Evolutionary conservation across 1,284 basidiomycete genomes (phyloP), one percentile per base, ranked within the genome.

Genomic region (Ceratobasidium papillatum): DNA sequence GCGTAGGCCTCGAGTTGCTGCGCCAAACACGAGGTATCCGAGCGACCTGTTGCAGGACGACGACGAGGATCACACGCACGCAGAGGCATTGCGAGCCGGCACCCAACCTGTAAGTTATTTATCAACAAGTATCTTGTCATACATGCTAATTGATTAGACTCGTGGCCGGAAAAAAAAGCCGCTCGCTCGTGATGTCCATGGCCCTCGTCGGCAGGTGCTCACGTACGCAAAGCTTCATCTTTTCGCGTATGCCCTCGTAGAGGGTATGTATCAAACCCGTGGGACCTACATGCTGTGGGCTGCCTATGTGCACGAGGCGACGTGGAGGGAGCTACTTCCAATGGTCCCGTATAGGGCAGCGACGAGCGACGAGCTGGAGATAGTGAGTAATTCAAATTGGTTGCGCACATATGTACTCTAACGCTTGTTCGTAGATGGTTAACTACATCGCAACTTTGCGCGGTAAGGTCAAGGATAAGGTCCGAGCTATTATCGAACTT

Each of bases 91-190:
- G 38, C 38, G 14, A 14, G 38, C 5, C 5, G 38, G 38, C 38
- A 41, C 5, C 7, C 38, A 41, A 41, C 38, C 38, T 5, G 38
- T 41, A 41, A 41, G 38, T n/a, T 14, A 41, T 41, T 41, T 5
- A 14, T 41, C 38, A 5, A 41, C 38, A 5, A 41, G 38, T 14
- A 14, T 7, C 38, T 14, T 41, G 5, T 41, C 14, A 14, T 41
- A 41, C 5, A 41, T 41, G 38, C 38, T 41, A 14, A 41, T 14
- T 7, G 14, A 41, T 41, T 41, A 41, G 38, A 14, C 38, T 41
- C 32, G 58, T 12, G 22, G 38, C 11, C 56, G 56, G 2, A 58
- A 72, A 72, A 36, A 22, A n/a, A 72, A 72, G 68, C 68, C 68
- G 11, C 43, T 72, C 11, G 41, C 68, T 5, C 51, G 66, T 3